Conservation (phyloP, 352 stramenopile species). For the Phytopythium mirpurense region DNA sequence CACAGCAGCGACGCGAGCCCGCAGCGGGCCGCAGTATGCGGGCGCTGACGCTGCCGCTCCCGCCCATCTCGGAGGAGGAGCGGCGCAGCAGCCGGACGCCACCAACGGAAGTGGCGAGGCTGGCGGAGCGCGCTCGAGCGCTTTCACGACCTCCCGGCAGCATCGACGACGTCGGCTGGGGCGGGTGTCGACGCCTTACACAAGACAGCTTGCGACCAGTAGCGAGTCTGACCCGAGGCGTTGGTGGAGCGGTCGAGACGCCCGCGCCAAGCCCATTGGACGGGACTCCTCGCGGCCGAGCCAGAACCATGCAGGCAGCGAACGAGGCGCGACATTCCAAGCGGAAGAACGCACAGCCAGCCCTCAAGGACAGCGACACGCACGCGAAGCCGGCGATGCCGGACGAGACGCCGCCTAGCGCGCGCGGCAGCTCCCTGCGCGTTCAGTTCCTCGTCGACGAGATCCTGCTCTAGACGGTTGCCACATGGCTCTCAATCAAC, state of each 20-base stretch:
- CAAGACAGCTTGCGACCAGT: too few relatives aligned
- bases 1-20: too few relatives aligned
- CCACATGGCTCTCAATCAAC: too few relatives aligned
- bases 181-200: too few relatives aligned
- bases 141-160: too few relatives aligned
- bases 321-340: neutral
- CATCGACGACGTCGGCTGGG: too few relatives aligned
- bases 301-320: neutral
- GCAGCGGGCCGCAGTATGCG: neutral
- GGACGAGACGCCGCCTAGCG: neutral
- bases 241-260: too few relatives aligned
- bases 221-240: too few relatives aligned
- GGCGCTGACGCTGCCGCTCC: constrained; percentile 1
- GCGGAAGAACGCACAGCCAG: neutral
- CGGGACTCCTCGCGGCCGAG: neutral
- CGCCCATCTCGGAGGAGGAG: constrained; percentile 2
- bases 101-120: neutral
- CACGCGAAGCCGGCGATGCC: neutral
- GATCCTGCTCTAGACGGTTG: constrained; percentile 5
- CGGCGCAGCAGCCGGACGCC: neutral
- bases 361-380: neutral
- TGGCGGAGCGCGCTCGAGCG: too few relatives aligned
- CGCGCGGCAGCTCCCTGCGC: constrained; percentile 4
- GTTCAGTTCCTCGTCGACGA: constrained; percentile 2
- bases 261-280: neutral